Percentiles rank a stretch among this genome's conserved stretches.
Evolutionary conservation across 345 rosid species (phyloP).

Genomic region (Eucalyptus dawsonii): DNA sequence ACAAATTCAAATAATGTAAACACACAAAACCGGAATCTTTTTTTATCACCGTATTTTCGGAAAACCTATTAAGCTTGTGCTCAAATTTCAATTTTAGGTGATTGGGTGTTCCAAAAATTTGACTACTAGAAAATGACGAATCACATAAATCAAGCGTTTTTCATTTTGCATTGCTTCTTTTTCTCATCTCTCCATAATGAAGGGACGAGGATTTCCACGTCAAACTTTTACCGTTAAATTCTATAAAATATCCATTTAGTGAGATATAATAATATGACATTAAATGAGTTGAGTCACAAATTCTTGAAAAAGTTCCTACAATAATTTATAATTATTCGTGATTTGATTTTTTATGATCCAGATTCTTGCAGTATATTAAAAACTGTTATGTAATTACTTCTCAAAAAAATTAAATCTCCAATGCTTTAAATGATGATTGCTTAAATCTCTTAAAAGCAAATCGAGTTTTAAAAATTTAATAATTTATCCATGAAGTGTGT

Average conservation of each 20-base stretch:
- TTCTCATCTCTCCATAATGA: not conserved
- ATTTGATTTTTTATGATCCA: no score
- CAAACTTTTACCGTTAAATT: not conserved
- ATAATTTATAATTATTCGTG: no score
- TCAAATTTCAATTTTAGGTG: not conserved
- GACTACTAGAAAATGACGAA: not conserved
- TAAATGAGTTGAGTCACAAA: not conserved
- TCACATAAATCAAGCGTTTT: not conserved
- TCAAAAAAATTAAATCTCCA: not conserved
- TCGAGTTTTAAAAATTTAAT: not conserved
- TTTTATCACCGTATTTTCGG: not conserved
- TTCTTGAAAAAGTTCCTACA: no score
- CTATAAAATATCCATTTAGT: not conserved
- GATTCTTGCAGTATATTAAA: no score
- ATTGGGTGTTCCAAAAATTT: not conserved
- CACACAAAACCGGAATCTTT: not conserved
- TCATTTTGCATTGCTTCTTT: not conserved
- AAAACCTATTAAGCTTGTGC: not conserved
- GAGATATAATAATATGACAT: not conserved
- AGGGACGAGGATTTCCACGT: not conserved
- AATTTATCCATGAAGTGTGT: not conserved
- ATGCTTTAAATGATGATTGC: not conserved
- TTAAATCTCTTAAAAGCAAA: not conserved
- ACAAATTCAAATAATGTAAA: not conserved
- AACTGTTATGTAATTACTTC: fast-evolving